These are phyloP conservation scores for Papiliotrema flavescens DNA, from an alignment of 1,284 basidiomycete genomes.

Conservation along the genomic window DNA sequence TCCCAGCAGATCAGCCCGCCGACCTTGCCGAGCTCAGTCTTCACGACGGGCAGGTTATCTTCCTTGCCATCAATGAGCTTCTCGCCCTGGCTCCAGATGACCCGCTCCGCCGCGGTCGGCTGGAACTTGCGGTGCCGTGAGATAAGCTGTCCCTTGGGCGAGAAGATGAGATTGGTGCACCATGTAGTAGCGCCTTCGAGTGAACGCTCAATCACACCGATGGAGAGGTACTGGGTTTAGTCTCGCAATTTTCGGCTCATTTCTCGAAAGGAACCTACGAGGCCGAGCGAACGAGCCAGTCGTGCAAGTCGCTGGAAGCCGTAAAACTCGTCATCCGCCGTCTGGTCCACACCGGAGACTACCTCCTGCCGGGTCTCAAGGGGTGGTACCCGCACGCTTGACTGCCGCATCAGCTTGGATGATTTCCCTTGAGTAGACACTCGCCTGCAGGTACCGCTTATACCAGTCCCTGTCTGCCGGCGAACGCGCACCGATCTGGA, in stretches of 20 bases:
- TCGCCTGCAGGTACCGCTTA: constrained; percentile 49
- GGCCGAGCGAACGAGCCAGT: neutral
- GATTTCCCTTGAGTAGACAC: constrained; percentile 1
- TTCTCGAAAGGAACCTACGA: neutral
- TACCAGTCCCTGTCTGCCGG: constrained; percentile 36
- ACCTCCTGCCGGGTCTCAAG: neutral
- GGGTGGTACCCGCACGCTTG: neutral
- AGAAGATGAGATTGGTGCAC: constrained; percentile 65
- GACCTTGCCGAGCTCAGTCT: constrained; percentile 51
- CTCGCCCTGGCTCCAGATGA: constrained; percentile 63
- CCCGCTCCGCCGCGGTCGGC: constrained; percentile 64
- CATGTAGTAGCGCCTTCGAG: constrained; percentile 61
- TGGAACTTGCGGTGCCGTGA: constrained; percentile 68
- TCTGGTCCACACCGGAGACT: neutral
- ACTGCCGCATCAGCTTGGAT: neutral
- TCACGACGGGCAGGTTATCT: constrained; percentile 45
- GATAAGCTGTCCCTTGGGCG: constrained; percentile 58
- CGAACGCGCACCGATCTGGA: constrained; percentile 28
- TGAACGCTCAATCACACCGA: constrained; percentile 66
- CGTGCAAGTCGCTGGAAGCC: neutral
- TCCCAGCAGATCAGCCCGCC: constrained; percentile 71
- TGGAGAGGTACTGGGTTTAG: constrained; percentile 56
- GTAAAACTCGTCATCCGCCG: neutral
- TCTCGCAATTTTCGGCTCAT: neutral
- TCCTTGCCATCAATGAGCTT: constrained; percentile 31